phyloP scores from a whole-genome alignment of 192 early-diverging fungal species.

The Linnemannia hyalina region DNA sequence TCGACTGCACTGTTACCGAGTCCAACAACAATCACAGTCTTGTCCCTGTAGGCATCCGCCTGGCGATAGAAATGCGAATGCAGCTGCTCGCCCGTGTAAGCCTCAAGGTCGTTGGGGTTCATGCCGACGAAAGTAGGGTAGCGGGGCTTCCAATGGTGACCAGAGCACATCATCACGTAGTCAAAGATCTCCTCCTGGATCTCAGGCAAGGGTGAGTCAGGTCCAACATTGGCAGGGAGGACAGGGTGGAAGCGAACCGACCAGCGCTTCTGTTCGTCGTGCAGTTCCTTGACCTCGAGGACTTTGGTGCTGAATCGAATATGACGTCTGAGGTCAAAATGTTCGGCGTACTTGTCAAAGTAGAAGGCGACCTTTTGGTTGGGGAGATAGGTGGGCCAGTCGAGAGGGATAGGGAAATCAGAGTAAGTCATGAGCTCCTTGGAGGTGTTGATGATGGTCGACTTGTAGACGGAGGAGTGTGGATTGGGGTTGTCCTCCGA shows the following conservation, averaged over 20 bases:
- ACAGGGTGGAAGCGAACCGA: constrained; percentile 36
- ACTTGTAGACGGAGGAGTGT: constrained; percentile 69
- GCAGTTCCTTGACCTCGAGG: constrained; percentile 56
- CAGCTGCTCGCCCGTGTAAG: constrained; percentile 62
- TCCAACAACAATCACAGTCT: constrained; percentile 69
- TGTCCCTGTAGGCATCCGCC: constrained; percentile 64
- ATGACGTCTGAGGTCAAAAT: constrained; percentile 62
- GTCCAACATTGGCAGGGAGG: background rate
- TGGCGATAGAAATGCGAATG: constrained; percentile 72
- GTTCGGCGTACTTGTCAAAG: constrained; percentile 64
- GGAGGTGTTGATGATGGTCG: constrained; percentile 68
- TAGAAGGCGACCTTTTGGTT: constrained; percentile 63
- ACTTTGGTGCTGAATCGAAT: constrained; percentile 70
- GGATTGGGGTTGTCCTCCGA: constrained; percentile 55
- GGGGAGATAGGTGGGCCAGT: constrained; percentile 72
- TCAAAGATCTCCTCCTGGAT: constrained; percentile 67
- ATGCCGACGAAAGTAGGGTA: constrained; percentile 68
- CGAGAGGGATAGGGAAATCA: constrained; percentile 70
- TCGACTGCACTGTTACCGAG: constrained; percentile 72
- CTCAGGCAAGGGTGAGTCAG: background rate
- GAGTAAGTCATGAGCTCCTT: constrained; percentile 67
- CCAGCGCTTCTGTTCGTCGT: constrained; percentile 60
- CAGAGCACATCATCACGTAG: constrained; percentile 72
- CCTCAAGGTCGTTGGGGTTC: constrained; percentile 29
- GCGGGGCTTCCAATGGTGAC: constrained; percentile 68